A percentile compares a stretch with the other conserved stretches of the same genome.
phyloP scores from a whole-genome alignment of 1,139 yeast species.

The Sporopachydermia cereana region DNA sequence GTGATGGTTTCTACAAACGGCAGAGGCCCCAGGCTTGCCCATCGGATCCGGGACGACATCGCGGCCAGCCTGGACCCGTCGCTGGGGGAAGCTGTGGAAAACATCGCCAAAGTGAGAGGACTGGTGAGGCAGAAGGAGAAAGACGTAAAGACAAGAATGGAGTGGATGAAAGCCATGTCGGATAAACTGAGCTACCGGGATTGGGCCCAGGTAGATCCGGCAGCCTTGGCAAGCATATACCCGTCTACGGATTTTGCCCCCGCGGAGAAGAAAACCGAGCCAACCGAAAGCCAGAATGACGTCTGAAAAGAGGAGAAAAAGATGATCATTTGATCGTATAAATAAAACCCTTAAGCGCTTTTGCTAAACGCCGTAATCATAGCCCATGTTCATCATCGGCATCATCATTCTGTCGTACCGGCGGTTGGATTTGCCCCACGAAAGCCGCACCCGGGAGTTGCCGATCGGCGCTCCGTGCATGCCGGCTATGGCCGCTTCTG shows the following conservation, averaged over 20 bases:
- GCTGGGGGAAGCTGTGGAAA: slow-evolving; percentile 49
- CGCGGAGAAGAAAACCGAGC: neutral
- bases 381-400: slow-evolving; percentile 4
- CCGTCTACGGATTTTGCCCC: slow-evolving; percentile 1
- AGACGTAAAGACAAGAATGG: slow-evolving; percentile 54
- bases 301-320: neutral
- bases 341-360: neutral
- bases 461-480: slow-evolving; percentile 92
- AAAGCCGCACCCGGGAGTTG: slow-evolving; percentile 70
- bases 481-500: slow-evolving; percentile 80
- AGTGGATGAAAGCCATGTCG: slow-evolving; percentile 57
- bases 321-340: too few species aligned
- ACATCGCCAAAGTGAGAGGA: slow-evolving; percentile 47
- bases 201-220: slow-evolving; percentile 38
- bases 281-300: too few species aligned
- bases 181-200: slow-evolving; percentile 47
- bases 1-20: slow-evolving; percentile 82
- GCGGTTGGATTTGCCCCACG: slow-evolving; percentile 54
- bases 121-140: slow-evolving; percentile 35
- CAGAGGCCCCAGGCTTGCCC: slow-evolving; percentile 65
- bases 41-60: slow-evolving; percentile 49
- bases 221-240: neutral
- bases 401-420: slow-evolving; percentile 3
- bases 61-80: slow-evolving; percentile 30
- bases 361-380: slow-evolving; percentile 1